Base-by-base conservation (phyloP, 768 basidiomycete species). In the Crucibulum laeve region DNA sequence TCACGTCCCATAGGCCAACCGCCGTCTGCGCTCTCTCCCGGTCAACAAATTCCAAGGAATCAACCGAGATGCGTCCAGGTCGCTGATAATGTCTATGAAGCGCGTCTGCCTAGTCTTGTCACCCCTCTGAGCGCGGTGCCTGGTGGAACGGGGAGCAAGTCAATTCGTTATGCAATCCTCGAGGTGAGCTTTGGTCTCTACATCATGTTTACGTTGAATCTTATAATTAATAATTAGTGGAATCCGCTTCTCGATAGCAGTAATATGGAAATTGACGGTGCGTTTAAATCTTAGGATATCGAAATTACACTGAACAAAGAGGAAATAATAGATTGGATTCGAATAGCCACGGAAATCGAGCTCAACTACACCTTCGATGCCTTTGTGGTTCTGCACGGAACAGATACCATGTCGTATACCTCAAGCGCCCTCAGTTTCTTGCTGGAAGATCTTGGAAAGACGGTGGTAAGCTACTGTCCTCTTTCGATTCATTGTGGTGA, bases 341-440 rank as follows among this genome's bases (percentile, higher is more conserved):
- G 90, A 6, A 84, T 97, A 25, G 88, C 91, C 0, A 84, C 82
- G 1, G 94, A 97, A 55, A 91, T 97, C 52, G 91, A 95, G 56
- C 80, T 92, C 41, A 96, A 96, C 59, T 96, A 96, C 56, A 60
- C 73, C 24, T 97, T 91, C 57, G 94, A 97, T 54, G 91, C 90
- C 0, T 96, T 97, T 56, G 82, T 97, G 15, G 69, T 96, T 23
- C 65, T 95, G 15, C 92, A 95, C 56, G 92, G 92, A 25, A 91
- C 89, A 7, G 93, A 95, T 56, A 92, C 89, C 1, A 92, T 93
- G 88, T 80, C 82, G 14, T 94, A 91, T 62, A 85, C 86, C 5
- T 80, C 91, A 5, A 91, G 90, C 38, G 91, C 92, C 3, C 72
- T 95, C 26, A 88, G 87, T 57, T 97, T 96, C 61, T 64, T 97